Base-by-base conservation (phyloP, 2,329 filamentous ascomycete genomes). In the Colletotrichum sp. region DNA sequence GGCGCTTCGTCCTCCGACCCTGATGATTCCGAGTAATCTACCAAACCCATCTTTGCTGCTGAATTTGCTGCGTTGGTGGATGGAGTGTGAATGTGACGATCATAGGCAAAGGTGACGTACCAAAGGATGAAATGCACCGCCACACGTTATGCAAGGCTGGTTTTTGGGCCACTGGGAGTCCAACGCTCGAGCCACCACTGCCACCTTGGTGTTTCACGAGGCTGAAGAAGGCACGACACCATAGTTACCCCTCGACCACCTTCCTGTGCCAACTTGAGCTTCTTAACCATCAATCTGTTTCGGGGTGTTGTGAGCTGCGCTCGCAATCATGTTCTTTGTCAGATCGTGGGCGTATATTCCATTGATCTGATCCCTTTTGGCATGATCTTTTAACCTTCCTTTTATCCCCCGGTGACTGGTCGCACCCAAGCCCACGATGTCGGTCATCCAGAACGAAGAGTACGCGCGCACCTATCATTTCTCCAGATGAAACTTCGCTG, bases 21-120 rank as follows among this genome's bases (percentile, higher is more conserved):
- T 15, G 94, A 95, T 63, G 93, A 97, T 83, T 96, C 95, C 6
- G 95, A 96, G 81, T 98, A 98, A 77, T 94, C 93, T 79, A 97
- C 95, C 34, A 98, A 88, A 16, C 91, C 93, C 95, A 97, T 97
- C 52, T 64, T 84, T 77, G 48, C 32, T 18, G n/a, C 59, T 77
- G 12, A 13, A n/a, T 22, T 39, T 34, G 44, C 15, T n/a, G 24
- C 8, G 22, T n/a, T 36, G 36, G 66, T 60, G 26, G 59, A 63
- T n/a, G 72, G 48, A 30, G 22, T 59, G 55, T 30, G 26, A 26
- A 30, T 57, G 55, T 63, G 69, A 62, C 60, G 39, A n/a, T 63
- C 13, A 34, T 9, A 32, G 12, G 36, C 2, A 30, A 15, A 13
- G 24, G 78, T 79, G 79, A 76, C 36, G 34, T 57, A 32, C 26